phyloP scores from a whole-genome alignment of 805 yeast genomes.

The Yarrowia phangngaensis region DNA sequence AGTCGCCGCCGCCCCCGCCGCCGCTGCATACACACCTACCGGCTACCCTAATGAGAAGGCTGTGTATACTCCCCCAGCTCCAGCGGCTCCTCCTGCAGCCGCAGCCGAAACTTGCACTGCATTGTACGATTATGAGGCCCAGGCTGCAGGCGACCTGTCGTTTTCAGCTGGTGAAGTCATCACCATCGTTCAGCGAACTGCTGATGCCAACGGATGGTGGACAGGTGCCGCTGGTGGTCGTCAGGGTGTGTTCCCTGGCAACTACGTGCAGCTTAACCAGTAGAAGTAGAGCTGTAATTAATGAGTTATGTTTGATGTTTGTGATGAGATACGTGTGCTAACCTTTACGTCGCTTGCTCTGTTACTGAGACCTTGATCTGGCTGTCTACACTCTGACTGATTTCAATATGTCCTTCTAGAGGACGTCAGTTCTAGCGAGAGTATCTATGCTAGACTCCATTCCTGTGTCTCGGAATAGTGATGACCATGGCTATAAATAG shows the following conservation, averaged over 20 bases:
- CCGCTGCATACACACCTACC: too few species aligned
- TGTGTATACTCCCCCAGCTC: background rate
- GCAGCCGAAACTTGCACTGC: constrained; percentile 62
- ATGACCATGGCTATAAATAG: too few species aligned
- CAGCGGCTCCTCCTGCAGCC: background rate
- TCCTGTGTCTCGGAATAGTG: too few species aligned
- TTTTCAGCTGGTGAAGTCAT: constrained; percentile 87
- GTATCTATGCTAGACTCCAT: too few species aligned
- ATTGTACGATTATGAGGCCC: constrained; percentile 85
- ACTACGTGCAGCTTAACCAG: constrained; percentile 70
- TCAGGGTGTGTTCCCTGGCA: constrained; percentile 93
- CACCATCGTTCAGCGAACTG: constrained; percentile 74
- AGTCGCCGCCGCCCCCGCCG: constrained; percentile 36
- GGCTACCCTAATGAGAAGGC: background rate
- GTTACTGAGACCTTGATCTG: too few species aligned
- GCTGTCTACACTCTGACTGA: too few species aligned
- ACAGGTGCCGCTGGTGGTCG: constrained; percentile 81
- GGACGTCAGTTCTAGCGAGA: too few species aligned
- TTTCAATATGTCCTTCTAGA: too few species aligned
- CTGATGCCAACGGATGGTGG: constrained; percentile 90
- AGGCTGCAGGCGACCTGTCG: constrained; percentile 85
- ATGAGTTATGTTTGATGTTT: background rate
- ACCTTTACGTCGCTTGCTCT: background rate
- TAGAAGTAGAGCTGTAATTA: background rate
- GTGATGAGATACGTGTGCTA: constrained; percentile 20